Conservation (phyloP, 495 filamentous ascomycete species). For the Tirmania nivea region DNA sequence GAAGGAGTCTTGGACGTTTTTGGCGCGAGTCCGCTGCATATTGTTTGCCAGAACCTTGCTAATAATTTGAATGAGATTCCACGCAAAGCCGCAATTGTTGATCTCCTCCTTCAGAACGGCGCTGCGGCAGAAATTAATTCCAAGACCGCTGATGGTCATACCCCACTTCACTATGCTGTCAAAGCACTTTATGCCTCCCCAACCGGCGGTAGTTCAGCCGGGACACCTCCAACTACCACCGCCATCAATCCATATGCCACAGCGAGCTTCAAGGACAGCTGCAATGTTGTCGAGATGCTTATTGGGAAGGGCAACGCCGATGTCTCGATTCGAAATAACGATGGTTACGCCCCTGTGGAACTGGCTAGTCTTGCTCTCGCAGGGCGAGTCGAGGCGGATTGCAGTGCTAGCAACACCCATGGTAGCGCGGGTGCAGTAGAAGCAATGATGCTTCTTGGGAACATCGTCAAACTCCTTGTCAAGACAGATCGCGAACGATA, state of each 20-base stretch:
- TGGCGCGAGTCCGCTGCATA: neutral
- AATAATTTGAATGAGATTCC: neutral
- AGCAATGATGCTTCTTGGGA: neutral
- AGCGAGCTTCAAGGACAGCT: neutral
- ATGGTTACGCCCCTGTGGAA: neutral
- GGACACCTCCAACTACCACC: neutral
- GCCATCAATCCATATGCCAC: neutral
- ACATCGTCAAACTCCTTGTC: neutral
- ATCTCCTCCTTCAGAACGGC: neutral
- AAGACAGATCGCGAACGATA: neutral
- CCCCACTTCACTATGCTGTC: neutral
- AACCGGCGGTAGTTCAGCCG: neutral
- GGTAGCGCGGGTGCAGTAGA: neutral
- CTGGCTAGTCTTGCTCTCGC: neutral
- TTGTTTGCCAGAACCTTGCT: neutral
- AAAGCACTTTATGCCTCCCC: neutral
- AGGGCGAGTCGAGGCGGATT: neutral
- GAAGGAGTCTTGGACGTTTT: neutral
- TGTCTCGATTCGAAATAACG: neutral
- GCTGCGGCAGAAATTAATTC: neutral
- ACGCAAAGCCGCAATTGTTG: neutral
- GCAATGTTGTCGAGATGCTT: neutral
- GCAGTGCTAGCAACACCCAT: neutral
- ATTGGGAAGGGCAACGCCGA: neutral
- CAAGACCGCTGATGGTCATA: neutral